These are phyloP conservation scores for Thozetella sp. DNA, from an alignment of 495 filamentous ascomycete genomes.

Conservation along the genomic window DNA sequence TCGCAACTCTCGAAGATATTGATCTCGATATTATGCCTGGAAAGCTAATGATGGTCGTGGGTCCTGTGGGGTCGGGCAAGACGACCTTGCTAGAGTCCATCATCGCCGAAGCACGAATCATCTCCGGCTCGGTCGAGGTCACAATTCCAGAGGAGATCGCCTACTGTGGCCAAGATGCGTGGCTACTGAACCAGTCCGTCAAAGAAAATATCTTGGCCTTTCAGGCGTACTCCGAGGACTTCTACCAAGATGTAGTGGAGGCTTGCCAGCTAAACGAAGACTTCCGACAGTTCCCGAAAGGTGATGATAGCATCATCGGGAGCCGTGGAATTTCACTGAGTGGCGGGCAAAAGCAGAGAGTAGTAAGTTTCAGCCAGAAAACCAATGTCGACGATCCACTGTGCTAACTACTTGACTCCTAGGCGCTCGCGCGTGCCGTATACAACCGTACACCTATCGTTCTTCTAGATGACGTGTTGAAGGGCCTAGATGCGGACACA, in stretches of 20 bases:
- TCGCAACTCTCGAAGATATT: constrained; percentile 56
- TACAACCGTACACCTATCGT: constrained; percentile 17
- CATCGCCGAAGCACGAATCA: constrained; percentile 46
- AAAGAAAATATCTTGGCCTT: constrained; percentile 56
- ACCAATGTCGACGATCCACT: neutral
- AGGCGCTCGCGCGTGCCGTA: constrained; percentile 21
- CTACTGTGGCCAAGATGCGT: constrained; percentile 50
- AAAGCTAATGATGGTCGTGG: constrained; percentile 40
- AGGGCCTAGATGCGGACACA: constrained; percentile 60
- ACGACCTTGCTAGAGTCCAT: constrained; percentile 49
- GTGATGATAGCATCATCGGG: constrained; percentile 63
- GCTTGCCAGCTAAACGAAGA: constrained; percentile 64
- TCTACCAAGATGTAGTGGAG: constrained; percentile 55
- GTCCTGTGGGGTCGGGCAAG: constrained; percentile 53
- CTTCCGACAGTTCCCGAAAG: constrained; percentile 59
- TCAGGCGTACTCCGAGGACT: constrained; percentile 31
- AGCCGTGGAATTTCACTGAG: constrained; percentile 64
- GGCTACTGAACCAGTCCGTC: constrained; percentile 52
- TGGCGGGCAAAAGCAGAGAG: constrained; percentile 67
- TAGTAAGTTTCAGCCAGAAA: constrained; percentile 23
- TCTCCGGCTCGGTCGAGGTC: constrained; percentile 23
- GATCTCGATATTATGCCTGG: constrained; percentile 25
- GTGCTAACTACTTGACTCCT: neutral
- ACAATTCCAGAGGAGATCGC: constrained; percentile 19
- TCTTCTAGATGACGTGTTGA: constrained; percentile 33